Percentiles rank a stretch among this genome's conserved stretches.
These are phyloP conservation scores for Aspergillus sp. DNA, from an alignment of 2,329 filamentous ascomycete species.

Conservation along the genomic window DNA sequence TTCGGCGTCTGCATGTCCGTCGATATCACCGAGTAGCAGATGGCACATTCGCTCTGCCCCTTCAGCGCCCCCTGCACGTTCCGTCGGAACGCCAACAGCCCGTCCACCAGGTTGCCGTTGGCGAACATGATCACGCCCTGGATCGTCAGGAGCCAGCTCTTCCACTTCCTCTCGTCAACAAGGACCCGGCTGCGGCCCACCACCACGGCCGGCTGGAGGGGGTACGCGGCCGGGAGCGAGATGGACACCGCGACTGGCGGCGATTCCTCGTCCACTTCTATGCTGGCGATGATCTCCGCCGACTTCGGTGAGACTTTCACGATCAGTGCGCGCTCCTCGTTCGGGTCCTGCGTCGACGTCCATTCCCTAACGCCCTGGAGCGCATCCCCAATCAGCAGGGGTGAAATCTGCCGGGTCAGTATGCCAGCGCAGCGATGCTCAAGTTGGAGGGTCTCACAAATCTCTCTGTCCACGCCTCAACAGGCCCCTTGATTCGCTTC, in stretches of 20 bases:
- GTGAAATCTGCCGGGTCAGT: conserved; percentile 29
- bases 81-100: conserved; percentile 70
- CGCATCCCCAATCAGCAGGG: conserved; percentile 32
- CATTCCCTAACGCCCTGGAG: conserved; percentile 33
- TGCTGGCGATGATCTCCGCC: conserved; percentile 71
- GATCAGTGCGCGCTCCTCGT: conserved; percentile 45
- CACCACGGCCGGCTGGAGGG: conserved; percentile 68
- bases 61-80: conserved; percentile 84
- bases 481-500: conserved; percentile 66
- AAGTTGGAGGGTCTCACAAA: conserved; percentile 58
- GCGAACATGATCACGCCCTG: conserved; percentile 91
- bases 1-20: conserved; percentile 82
- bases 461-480: conserved; percentile 78
- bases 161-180: conserved; percentile 86
- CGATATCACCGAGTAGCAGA: conserved; percentile 92
- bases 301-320: conserved; percentile 64
- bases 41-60: conserved; percentile 89
- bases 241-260: conserved; percentile 77
- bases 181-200: conserved; percentile 72
- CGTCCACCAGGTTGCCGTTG: conserved; percentile 80
- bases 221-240: conserved; percentile 69
- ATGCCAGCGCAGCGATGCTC: not conserved
- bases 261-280: conserved; percentile 77
- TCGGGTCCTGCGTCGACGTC: conserved; percentile 35
- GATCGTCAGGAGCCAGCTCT: conserved; percentile 76